Evolutionary conservation across 2,329 filamentous ascomycete genomes (phyloP), one percentile per base, ranked within the genome.

Genomic region (Stylonectria norvegica): DNA sequence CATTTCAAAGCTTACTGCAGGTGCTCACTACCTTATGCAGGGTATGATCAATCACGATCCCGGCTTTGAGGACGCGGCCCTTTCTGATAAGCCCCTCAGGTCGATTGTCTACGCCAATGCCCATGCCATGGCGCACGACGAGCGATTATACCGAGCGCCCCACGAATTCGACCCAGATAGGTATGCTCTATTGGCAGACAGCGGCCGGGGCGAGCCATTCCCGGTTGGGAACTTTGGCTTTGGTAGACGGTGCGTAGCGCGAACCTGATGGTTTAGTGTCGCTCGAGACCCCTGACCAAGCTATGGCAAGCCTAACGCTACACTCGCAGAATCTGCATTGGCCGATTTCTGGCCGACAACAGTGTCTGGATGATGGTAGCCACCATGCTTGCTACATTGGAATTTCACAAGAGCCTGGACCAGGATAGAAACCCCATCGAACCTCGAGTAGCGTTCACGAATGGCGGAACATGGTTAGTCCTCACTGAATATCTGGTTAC

Each of bases 161-260:
- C 59, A 66, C 16, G 42, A 48, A n/a, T 75, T 76, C 49, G 62
- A 72, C 36, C 72, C 73, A 8, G 69, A 73, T 42, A 62, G 73
- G 17, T 76, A 68, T 48, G 38, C 42, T 40, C 45, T 48, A 10
- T 34, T 33, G 22, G 31, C 38, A 16, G 35, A 52, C 20, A 52
- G 53, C 20, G 67, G 47, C 50, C 56, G 52, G 23, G 69, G 68
- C 6, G 71, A 74, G 55, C 69, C 72, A 22, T 63, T 63, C 48
- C 70, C 70, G 1, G 45, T 56, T 32, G 58, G 53, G 14, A 61
- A 64, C 28, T 63, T 63, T 49, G 61, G 61, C 15, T 63, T 63
- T 38, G 61, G 61, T 11, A 50, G 61, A 38, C 53, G 57, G 57
- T 59, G 51, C 14, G 49, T 52, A 12, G 15, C 32, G 30, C 33